Base-by-base conservation (phyloP, 1,284 basidiomycete genomes). In the Schizophyllum amplum region DNA sequence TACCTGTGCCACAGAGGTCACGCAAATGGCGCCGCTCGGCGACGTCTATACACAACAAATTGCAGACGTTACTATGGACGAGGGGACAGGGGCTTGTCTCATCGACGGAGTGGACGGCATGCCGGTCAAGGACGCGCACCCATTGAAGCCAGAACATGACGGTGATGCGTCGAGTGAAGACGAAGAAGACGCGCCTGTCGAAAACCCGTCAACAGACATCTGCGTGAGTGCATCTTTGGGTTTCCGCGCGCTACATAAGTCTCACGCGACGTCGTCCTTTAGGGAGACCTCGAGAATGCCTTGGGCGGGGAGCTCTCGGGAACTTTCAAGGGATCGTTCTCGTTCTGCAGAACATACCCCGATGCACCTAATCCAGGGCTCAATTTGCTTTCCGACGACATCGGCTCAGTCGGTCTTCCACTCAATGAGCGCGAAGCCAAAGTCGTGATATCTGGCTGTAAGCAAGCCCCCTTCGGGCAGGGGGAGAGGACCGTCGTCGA, bases 391-490 rank as follows among this genome's bases (percentile, higher is more conserved):
- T 46, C 54, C 9, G 17, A 42, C 7, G 17, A 42, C 33, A 51
- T 58, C 17, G 57, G 54, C 3, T 21, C 33, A 24, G 42, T 78
- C 24, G 73, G 74, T 0, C 66, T 77, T 7, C 75, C 76, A 6
- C 65, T 78, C 4, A 69, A 63, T 47, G 60, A 64, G 48, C 65
- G 69, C 11, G 75, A 76, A 51, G 75, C 74, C 0, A 64, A 67
- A 42, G 33, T 42, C 33, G 17, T 77, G 47, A 72, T 70, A 25
- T 61, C 60, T 2, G 51, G 59, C 17, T 62, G 71, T 1, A 56
- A 61, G 11, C 71, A 71, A 55, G 72, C 76, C 4, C 74, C 76
- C 1, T 75, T 71, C 61, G 74, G 73, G 5, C 65, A 72, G 33
- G 71, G 71, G 23, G 67, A 71, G 51, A 64, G 65, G 17, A 71